Percentiles rank a stretch among this genome's conserved stretches.
Conservation (phyloP, 345 rosid species). For the Corchorus capsularis region DNA sequence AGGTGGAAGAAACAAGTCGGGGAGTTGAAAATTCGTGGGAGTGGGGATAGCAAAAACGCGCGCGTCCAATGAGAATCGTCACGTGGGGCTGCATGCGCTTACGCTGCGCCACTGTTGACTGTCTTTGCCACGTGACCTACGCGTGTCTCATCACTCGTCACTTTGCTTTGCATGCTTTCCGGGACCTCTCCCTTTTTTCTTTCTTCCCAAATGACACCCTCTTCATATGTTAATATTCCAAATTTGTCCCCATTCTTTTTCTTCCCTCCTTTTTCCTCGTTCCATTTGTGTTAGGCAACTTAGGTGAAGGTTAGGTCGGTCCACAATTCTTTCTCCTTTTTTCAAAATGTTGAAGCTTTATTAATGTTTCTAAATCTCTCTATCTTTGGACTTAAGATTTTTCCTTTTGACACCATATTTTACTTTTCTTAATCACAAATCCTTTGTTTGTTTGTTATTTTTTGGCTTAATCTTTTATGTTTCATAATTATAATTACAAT, state of each 20-base stretch:
- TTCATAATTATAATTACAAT: background rate
- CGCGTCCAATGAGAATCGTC: background rate
- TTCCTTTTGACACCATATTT: no score
- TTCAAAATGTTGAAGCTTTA: no score
- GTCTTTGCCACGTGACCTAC: background rate
- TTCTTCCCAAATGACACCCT: background rate
- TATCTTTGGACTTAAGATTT: no score
- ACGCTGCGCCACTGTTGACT: background rate
- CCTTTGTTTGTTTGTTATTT: background rate
- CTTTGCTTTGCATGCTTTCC: background rate
- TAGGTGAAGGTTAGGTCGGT: background rate
- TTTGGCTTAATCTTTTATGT: background rate
- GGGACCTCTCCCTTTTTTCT: background rate
- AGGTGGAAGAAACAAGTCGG: background rate
- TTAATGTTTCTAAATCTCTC: no score
- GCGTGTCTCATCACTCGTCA: background rate
- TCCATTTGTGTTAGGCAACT: no score
- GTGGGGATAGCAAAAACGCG: background rate
- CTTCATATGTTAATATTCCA: background rate
- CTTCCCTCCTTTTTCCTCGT: no score
- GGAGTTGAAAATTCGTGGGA: background rate
- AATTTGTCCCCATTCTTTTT: background rate
- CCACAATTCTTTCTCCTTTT: background rate
- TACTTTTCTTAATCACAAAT: background rate
- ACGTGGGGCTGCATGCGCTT: conserved; percentile 14